phyloP scores from a whole-genome alignment of 352 stramenopile species.

The Pythium rishiriense region DNA sequence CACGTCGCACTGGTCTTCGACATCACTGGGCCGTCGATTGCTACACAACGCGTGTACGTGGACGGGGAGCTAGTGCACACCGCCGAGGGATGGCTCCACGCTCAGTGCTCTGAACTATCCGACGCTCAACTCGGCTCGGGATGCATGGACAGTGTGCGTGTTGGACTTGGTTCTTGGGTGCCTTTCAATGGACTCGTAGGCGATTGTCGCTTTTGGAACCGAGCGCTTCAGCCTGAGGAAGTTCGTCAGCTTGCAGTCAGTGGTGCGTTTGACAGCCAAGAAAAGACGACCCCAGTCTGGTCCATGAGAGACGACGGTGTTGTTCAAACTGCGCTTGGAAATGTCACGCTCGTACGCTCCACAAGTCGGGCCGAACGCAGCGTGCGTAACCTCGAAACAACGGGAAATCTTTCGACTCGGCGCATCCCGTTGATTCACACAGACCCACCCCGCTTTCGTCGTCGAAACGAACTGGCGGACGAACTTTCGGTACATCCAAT shows the following conservation, averaged over 20 bases:
- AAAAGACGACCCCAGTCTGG: not conserved
- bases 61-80: constrained; percentile 23
- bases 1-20: constrained; percentile 23
- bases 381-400: not conserved
- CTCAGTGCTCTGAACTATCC: not conserved
- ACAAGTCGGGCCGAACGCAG: not conserved
- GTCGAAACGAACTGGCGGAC: not conserved
- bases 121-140: constrained; percentile 10
- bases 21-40: not conserved
- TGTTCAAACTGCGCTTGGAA: no score
- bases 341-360: not conserved
- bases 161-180: constrained; percentile 24
- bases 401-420: not conserved
- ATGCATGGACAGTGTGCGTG: not conserved
- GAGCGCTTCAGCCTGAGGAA: constrained; percentile 5
- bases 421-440: not conserved
- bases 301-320: not conserved
- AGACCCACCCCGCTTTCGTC: not conserved
- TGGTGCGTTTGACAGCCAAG: not conserved
- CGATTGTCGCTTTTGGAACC: constrained; percentile 32
- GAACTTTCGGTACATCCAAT: not conserved
- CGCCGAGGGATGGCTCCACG: not conserved
- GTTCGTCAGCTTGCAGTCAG: not conserved
- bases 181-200: constrained; percentile 37
- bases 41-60: constrained; percentile 25